Percentiles rank a stretch among this genome's conserved stretches.
Conservation (phyloP, 2,329 filamentous ascomycete species). For the Paraphoma chrysanthemicola region DNA sequence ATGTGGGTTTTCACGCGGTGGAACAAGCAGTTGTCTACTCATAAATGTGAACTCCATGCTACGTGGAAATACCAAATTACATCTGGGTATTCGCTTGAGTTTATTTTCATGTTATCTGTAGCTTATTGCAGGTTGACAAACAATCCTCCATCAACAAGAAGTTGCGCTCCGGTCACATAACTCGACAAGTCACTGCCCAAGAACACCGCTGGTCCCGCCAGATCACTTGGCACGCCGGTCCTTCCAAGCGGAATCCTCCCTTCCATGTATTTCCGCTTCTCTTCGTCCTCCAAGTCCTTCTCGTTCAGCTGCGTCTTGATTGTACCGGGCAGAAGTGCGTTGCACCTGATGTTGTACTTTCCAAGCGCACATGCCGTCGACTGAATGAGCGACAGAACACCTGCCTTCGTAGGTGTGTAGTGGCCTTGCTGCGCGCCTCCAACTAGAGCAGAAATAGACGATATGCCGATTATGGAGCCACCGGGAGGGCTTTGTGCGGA, state of each 20-base stretch:
- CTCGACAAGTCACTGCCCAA: constrained; percentile 73
- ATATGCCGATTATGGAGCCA: constrained; percentile 80
- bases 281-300: constrained; percentile 75
- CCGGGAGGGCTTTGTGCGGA: constrained; percentile 66
- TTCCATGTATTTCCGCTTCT: constrained; percentile 80
- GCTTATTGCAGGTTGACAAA: constrained; percentile 76
- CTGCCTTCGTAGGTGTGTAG: constrained; percentile 87
- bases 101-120: neutral
- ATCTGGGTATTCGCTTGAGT: too few species aligned
- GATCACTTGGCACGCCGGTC: constrained; percentile 62
- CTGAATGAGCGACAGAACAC: constrained; percentile 82
- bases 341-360: constrained; percentile 78
- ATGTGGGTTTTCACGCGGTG: too few species aligned
- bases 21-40: too few species aligned
- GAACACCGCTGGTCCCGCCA: constrained; percentile 86
- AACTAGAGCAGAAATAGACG: constrained; percentile 76
- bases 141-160: constrained; percentile 85
- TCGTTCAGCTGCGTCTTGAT: constrained; percentile 86
- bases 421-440: constrained; percentile 82
- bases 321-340: constrained; percentile 82
- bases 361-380: constrained; percentile 81
- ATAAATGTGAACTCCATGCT: too few species aligned
- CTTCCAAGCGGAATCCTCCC: constrained; percentile 74
- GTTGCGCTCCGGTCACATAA: constrained; percentile 73
- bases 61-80: too few species aligned